Evolutionary conservation across 768 basidiomycete genomes (phyloP).

Genomic region (Roridomyces roridus): DNA sequence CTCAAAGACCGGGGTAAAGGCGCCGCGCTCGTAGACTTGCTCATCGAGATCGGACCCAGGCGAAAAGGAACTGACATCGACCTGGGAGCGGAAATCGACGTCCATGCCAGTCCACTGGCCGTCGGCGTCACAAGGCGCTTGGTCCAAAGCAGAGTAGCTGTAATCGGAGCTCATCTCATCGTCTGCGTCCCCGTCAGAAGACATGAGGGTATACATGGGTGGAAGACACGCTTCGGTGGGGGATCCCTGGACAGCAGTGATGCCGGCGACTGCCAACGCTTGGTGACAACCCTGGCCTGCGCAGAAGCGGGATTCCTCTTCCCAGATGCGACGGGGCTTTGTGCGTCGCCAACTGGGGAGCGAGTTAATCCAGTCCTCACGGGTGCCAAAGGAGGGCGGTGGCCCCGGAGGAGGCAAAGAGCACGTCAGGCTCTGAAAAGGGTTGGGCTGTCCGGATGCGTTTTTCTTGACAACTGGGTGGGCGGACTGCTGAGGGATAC

Average conservation of each 20-base stretch:
- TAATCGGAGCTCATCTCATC: slow-evolving; percentile 51
- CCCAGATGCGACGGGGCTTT: slow-evolving; percentile 72
- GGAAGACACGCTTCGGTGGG: slow-evolving; percentile 86
- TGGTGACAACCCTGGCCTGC: slow-evolving; percentile 64
- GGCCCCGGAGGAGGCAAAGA: slow-evolving; percentile 67
- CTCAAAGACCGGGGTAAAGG: slow-evolving; percentile 69
- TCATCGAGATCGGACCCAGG: slow-evolving; percentile 32
- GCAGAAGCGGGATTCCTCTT: slow-evolving; percentile 49
- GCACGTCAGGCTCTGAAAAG: slow-evolving; percentile 59
- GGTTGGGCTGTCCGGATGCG: slow-evolving; percentile 42
- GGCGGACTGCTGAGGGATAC: slow-evolving; percentile 58
- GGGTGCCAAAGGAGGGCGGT: slow-evolving; percentile 67
- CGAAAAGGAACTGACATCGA: slow-evolving; percentile 21
- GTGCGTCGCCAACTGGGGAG: slow-evolving; percentile 75
- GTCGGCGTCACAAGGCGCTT: slow-evolving; percentile 40
- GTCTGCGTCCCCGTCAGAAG: slow-evolving; percentile 42
- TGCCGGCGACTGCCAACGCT: slow-evolving; percentile 79
- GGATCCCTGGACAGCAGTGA: slow-evolving; percentile 85
- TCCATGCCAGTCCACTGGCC: slow-evolving; percentile 45
- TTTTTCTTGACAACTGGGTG: slow-evolving; percentile 72
- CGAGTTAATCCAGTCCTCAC: slow-evolving; percentile 77
- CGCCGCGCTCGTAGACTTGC: slow-evolving; percentile 45
- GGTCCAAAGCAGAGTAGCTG: slow-evolving; percentile 37
- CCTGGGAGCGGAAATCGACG: slow-evolving; percentile 30
- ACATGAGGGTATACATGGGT: slow-evolving; percentile 57